Base-by-base conservation (phyloP, 2,329 filamentous ascomycete genomes). In the Diaporthe destruens region DNA sequence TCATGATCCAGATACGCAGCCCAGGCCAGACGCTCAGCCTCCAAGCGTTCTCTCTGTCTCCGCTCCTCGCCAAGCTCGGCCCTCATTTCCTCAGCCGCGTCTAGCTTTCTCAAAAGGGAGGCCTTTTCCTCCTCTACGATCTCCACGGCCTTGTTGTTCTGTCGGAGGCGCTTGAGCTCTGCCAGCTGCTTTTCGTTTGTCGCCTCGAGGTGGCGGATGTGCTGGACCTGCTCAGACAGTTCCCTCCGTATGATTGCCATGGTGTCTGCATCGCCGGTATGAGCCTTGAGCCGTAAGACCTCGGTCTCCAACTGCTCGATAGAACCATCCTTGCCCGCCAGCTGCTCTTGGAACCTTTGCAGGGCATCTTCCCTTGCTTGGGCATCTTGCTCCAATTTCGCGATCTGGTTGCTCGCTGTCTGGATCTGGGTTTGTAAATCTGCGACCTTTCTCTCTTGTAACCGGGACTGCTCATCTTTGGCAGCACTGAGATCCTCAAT, bases 51-150 rank as follows among this genome's bases (percentile, higher is more conserved):
- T 69, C 93, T 92, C 78, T 98, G 95, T 51, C 97, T 87, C 74
- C 93, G 89, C 25, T 93, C 89, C 80, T 98, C 96, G 12, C 90
- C 87, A 16, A 98, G 86, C 79, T 98, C 93, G 36, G 89, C 86
- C 78, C 96, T 91, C 12, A 98, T 79, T 16, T 89, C 87, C 72
- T 94, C 90, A 81, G 96, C 92, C 49, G 92, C 86, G 74, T 94
- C 91, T 1, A 99, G 81, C 78, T 91, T 94, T 42, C 91, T 90
- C 80, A 96, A 92, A 29, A 99, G 84, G 0, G 91, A 90, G 74
- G 94, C 88, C 85, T 98, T 68, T 84, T 99, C 95, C 81, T 99
- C 96, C 80, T 99, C 95, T 0, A 98, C 93, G 2, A 99, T 89
- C 79, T 98, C 94, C 1, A 98, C 92, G n/a, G 93, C 94, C 82